These are phyloP conservation scores for Heliamphora pulchella DNA, from an alignment of 179 eudicot species.

Conservation along the genomic window DNA sequence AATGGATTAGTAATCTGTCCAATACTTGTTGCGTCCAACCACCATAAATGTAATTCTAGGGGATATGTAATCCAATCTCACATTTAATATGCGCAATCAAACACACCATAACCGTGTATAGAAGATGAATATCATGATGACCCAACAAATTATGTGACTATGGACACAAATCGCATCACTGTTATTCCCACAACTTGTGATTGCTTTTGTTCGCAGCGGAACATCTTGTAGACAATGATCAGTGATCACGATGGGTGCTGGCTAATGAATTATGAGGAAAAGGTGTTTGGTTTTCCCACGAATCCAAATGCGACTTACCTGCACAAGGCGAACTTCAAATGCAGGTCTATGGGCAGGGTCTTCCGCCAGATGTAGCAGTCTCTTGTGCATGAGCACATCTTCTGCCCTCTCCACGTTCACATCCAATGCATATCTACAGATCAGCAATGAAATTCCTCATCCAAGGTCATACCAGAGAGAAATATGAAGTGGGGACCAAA, in stretches of 20 bases:
- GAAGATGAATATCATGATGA: background rate
- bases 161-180: background rate
- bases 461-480: background rate
- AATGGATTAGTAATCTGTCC: no score
- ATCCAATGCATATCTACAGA: constrained; percentile 63
- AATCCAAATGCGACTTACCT: constrained; percentile 30
- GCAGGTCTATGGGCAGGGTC: constrained; percentile 40
- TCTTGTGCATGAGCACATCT: constrained; percentile 64
- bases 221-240: constrained; percentile 5
- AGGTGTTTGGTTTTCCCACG: background rate
- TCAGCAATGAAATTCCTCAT: constrained; percentile 8
- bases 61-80: no score
- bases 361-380: constrained; percentile 48
- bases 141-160: background rate
- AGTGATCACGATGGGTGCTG: background rate
- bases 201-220: background rate
- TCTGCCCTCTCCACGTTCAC: constrained; percentile 75
- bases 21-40: no score
- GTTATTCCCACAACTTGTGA: background rate
- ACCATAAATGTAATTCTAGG: no score
- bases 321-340: constrained; percentile 59
- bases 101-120: no score
- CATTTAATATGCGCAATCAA: no score
- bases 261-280: background rate
- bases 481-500: background rate